Base-by-base conservation (phyloP, 179 eudicot species). In the Patellifolia procumbens region DNA sequence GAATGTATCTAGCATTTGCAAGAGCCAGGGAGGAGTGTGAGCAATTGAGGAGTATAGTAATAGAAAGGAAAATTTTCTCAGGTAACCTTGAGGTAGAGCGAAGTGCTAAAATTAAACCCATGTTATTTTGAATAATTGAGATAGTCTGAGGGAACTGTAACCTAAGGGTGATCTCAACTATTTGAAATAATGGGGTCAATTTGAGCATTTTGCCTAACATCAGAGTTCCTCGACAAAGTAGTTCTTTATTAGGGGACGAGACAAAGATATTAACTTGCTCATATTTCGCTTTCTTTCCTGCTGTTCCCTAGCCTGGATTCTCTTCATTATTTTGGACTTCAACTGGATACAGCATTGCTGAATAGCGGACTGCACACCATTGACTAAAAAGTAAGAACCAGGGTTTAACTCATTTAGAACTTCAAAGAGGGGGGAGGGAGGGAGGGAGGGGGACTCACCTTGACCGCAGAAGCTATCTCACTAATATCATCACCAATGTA, bases 401-500 rank as follows among this genome's bases (percentile, higher is more conserved):
- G 61, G 48, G 61, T 17, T 39, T 31, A 22, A 63, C 46, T 61
- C 19, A 31, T 42, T 12, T 28, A 45, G 22, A 56, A 72, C 15
- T 52, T 22, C 17, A 10, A 11, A 17, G n/a, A n/a, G n/a, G n/a
- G n/a, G n/a, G n/a, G n/a, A n/a, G n/a, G n/a, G n/a, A 24, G 53
- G 32, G 49, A 78, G 22, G 1, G 12, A 59, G 26, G 56, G 48
- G 56, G 46, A 73, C 78, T 29, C 72, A 93, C 99, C 97, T 95
- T 95, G 43, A 95, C 98, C 26, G 99, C 98, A 74, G 94, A 81
- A 51, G 94, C 92, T 77, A 95, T 93, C 83, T 95, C 99, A 76
- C 89, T 91, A 71, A 95, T 95, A 74, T 95, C 99, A 86, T 95
- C 97, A 78, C 99, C 99, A 78, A 95, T 95, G 81, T 95, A 95